Conservation (phyloP, 2,329 filamentous ascomycete species). For the Didymella lethalis region DNA sequence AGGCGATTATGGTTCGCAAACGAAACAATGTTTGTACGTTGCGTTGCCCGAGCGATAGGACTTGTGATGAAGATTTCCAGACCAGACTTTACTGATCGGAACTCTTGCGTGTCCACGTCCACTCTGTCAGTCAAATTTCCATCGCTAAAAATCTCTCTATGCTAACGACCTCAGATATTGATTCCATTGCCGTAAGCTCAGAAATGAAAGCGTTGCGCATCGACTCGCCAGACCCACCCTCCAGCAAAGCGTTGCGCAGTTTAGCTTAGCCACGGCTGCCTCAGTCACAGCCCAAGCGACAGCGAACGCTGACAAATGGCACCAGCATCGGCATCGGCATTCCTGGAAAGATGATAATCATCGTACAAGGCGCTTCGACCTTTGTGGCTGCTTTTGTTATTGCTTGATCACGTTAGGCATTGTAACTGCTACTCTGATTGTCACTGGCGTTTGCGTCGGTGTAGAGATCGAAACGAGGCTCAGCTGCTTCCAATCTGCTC, state of each 20-base stretch:
- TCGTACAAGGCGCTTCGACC: conserved; percentile 51
- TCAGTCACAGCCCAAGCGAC: conserved; percentile 56
- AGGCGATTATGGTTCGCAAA: not conserved
- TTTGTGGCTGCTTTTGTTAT: conserved; percentile 90
- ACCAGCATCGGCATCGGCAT: conserved; percentile 94
- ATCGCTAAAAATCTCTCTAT: too few species aligned
- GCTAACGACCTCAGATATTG: not conserved
- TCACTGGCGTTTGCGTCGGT: not conserved
- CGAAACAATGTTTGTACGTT: not conserved
- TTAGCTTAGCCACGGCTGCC: conserved; percentile 58
- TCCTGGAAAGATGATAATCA: conserved; percentile 53
- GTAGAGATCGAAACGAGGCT: conserved; percentile 48
- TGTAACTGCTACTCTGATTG: conserved; percentile 53
- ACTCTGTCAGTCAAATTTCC: not conserved
- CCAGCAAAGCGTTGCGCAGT: conserved; percentile 53
- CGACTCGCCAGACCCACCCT: conserved; percentile 70
- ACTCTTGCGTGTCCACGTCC: not conserved
- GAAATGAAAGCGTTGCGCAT: conserved; percentile 62
- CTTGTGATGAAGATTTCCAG: not conserved
- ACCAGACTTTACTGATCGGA: not conserved
- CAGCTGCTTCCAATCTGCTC: conserved; percentile 50
- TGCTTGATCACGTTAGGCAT: conserved; percentile 72
- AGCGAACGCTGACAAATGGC: conserved; percentile 92
- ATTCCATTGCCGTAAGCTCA: conserved; percentile 33
- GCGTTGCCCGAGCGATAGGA: not conserved